phyloP scores from a whole-genome alignment of 1,284 basidiomycete genomes.

The Tranzscheliella williamsii region DNA sequence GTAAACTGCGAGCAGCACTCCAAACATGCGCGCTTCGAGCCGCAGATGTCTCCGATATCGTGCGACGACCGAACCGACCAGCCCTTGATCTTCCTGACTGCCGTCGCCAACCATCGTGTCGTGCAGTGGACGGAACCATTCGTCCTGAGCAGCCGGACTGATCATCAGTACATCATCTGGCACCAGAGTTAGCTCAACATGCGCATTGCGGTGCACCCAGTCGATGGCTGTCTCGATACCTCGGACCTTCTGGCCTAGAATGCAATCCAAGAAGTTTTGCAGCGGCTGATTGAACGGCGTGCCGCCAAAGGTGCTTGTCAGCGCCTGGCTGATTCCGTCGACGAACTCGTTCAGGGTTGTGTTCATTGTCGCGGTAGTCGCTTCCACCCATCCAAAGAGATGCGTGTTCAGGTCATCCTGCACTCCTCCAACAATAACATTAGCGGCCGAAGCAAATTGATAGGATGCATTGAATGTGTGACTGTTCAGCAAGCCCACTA shows the following conservation, averaged over 20 bases:
- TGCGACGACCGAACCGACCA: conserved; percentile 74
- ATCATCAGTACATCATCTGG: conserved; percentile 76
- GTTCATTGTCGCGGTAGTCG: conserved; percentile 85
- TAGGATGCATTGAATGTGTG: conserved; percentile 74
- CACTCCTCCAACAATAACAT: conserved; percentile 70
- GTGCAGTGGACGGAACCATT: conserved; percentile 64
- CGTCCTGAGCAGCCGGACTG: conserved; percentile 71
- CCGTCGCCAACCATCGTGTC: conserved; percentile 12
- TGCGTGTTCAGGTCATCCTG: conserved; percentile 76
- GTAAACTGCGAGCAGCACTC: conserved; percentile 79
- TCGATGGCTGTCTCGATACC: conserved; percentile 84
- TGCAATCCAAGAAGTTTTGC: conserved; percentile 65
- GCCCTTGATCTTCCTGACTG: conserved; percentile 66
- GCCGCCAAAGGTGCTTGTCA: conserved; percentile 72
- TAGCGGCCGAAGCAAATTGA: conserved; percentile 76
- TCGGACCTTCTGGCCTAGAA: conserved; percentile 84
- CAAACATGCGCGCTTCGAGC: conserved; percentile 81
- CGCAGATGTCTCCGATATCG: conserved; percentile 74
- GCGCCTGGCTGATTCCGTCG: conserved; percentile 59
- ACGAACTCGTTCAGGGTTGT: conserved; percentile 65
- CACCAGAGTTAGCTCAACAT: conserved; percentile 75
- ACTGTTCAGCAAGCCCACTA: conserved; percentile 75
- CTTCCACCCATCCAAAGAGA: conserved; percentile 86
- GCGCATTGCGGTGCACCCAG: conserved; percentile 85
- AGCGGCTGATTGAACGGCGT: conserved; percentile 37